These are phyloP conservation scores for Sophora flavescens DNA, from an alignment of 306 rosid genomes.

Conservation along the genomic window DNA sequence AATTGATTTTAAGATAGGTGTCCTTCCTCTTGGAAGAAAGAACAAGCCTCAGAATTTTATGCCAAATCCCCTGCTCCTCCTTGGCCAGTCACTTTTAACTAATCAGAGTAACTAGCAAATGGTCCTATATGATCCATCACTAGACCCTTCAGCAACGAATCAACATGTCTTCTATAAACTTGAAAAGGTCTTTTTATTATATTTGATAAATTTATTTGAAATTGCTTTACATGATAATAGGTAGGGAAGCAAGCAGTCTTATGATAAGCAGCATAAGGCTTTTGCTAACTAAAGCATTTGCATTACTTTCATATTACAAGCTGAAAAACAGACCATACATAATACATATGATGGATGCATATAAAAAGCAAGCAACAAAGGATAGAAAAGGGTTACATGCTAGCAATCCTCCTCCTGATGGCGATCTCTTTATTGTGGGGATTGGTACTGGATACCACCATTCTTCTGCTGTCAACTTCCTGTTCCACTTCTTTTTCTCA, in stretches of 20 bases:
- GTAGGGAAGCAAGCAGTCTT: conserved; percentile 8
- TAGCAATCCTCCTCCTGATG: neutral
- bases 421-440: conserved; percentile 56
- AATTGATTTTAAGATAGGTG: neutral
- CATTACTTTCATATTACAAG: neutral
- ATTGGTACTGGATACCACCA: conserved; percentile 61
- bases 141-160: conserved; percentile 19
- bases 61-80: neutral
- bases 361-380: neutral
- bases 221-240: neutral
- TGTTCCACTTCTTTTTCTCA: conserved; percentile 18
- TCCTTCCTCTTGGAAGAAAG: neutral
- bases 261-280: conserved; percentile 10
- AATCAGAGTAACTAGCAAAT: neutral
- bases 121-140: neutral
- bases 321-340: neutral
- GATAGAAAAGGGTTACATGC: neutral
- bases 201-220: conserved; percentile 2
- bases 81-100: conserved; percentile 10
- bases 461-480: conserved; percentile 16
- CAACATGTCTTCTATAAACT: neutral
- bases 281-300: neutral
- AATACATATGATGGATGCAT: neutral
- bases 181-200: conserved; percentile 4
- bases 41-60: neutral